These are phyloP conservation scores for Plasmodium gonderi DNA, from an alignment of 169 alveolate genomes.

Conservation along the genomic window DNA sequence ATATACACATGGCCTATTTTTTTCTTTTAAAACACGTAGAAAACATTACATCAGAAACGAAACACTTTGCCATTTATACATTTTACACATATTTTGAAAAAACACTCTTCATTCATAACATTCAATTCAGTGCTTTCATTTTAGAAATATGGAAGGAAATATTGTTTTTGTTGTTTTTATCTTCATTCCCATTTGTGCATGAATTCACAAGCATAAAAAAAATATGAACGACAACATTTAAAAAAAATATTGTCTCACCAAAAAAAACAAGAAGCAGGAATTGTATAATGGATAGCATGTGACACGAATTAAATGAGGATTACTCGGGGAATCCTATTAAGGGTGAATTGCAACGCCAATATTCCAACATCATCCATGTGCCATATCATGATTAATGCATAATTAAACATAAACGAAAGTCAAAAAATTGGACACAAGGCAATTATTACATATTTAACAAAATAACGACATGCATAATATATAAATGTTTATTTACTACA, in stretches of 20 bases:
- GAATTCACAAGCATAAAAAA: neutral
- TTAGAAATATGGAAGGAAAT: no score
- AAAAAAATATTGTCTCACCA: neutral
- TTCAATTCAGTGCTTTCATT: neutral
- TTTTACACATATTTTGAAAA: neutral
- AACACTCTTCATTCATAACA: neutral
- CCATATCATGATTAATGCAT: no score
- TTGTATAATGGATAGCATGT: neutral
- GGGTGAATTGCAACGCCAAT: no score
- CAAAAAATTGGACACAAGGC: neutral
- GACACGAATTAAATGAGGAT: neutral
- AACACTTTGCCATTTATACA: neutral
- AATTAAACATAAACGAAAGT: neutral
- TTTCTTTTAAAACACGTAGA: neutral
- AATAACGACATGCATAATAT: neutral
- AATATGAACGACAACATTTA: neutral
- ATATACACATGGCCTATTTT: neutral
- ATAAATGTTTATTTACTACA: neutral
- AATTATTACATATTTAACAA: neutral
- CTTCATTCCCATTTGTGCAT: neutral
- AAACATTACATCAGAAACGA: neutral
- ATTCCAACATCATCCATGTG: no score
- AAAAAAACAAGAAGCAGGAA: neutral
- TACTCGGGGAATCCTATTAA: no score
- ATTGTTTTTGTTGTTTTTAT: no score